Base-by-base conservation (phyloP, 2,329 filamentous ascomycete species). In the Pezicula radicicola region DNA sequence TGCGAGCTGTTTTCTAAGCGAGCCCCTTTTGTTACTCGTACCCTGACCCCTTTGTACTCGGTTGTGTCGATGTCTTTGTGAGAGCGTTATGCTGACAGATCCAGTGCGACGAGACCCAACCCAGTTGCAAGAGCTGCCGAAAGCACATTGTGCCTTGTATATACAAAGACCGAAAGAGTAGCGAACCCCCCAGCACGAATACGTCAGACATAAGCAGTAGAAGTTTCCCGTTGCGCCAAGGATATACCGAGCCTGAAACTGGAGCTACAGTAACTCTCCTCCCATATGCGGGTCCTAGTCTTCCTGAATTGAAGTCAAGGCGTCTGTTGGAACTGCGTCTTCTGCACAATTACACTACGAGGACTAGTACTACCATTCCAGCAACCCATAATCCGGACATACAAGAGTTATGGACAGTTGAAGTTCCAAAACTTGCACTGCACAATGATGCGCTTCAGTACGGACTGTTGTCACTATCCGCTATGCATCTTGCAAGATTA, bases 41-140 rank as follows among this genome's bases (percentile, higher is more conserved):
- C 25, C 25, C 3, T 46, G 15, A 8, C 25, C 36, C 33, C 33
- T 40, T 28, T n/a, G 5, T 9, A 12, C 47, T 40, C 45, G 30
- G 36, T 30, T 50, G 10, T 40, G 33, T 46, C 13, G 13, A 45
- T 10, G 7, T 10, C 25, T 10, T 33, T 33, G 30, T 10, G 4
- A 13, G 30, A 33, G 30, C 12, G 2, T 12, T 19, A n/a, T 46
- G 19, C 21, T 43, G n/a, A 46, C 13, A 45, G 35, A 2, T 21
- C 15, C 16, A 28, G 59, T 63, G 60, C 41, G 55, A 62, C 51
- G 59, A 63, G 55, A 46, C 48, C 19, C 58, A 60, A 13, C 60
- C 60, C 7, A 35, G 50, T 8, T 63, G 56, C 36, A 47, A 55
- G 10, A 54, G 48, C 16, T 62, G 60, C 43, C 9, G 43, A 16